Percentiles rank a stretch among this genome's conserved stretches.
Conservation (phyloP, 768 basidiomycete genomes). For the Mycena haematopus region DNA sequence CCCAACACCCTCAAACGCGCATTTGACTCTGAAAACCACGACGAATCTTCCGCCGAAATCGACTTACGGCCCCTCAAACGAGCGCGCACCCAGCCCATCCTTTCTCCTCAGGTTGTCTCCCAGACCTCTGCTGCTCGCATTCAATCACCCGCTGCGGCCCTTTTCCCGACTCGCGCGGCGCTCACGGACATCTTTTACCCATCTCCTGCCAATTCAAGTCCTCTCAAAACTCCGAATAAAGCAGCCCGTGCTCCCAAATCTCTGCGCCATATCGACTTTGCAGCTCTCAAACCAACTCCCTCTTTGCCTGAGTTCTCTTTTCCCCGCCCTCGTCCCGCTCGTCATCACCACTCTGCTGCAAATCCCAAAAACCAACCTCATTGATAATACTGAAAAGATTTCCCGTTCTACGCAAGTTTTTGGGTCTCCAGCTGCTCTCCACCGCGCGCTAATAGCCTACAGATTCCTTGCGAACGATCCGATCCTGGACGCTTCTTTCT, state of each 20-base stretch:
- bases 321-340: background rate
- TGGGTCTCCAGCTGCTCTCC: background rate
- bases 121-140: background rate
- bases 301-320: slow-evolving; percentile 6
- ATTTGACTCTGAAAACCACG: slow-evolving; percentile 14
- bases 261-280: slow-evolving; percentile 10
- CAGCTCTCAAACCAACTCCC: slow-evolving; percentile 7
- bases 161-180: slow-evolving; percentile 7
- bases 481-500: slow-evolving; percentile 3
- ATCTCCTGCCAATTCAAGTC: slow-evolving; percentile 19
- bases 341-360: background rate
- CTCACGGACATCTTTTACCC: slow-evolving; percentile 16
- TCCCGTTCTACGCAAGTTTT: background rate
- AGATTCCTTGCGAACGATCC: background rate
- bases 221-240: slow-evolving; percentile 6
- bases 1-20: slow-evolving; percentile 23
- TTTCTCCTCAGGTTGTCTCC: slow-evolving; percentile 2
- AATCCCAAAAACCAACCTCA: background rate
- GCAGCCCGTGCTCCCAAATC: background rate
- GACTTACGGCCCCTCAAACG: slow-evolving; percentile 24
- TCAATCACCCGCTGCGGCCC: background rate
- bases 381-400: background rate
- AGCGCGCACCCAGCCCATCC: slow-evolving; percentile 13
- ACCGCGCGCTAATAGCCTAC: background rate
- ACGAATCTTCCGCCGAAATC: slow-evolving; percentile 19